phyloP scores from a whole-genome alignment of 164 flowering plant genomes.

The Aristolochia fimbriata region DNA sequence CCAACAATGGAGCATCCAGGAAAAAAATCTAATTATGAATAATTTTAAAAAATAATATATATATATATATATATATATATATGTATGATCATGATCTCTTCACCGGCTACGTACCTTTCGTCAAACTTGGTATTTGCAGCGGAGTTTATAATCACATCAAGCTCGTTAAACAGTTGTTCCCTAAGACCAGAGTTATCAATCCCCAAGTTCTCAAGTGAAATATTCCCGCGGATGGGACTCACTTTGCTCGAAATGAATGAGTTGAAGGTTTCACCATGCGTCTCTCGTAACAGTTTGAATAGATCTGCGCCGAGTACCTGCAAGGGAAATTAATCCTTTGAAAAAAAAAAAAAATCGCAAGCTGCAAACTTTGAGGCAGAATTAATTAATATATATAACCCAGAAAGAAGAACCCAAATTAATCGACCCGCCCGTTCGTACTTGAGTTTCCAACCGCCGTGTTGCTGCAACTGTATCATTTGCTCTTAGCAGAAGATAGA shows the following conservation, averaged over 20 bases:
- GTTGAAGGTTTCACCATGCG: conserved; percentile 23
- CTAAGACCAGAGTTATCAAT: conserved; percentile 24
- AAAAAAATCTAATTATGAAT: not conserved
- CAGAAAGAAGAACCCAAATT: not conserved
- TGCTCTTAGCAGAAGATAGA: conserved; percentile 54
- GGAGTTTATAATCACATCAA: conserved; percentile 36
- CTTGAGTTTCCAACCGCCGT: conserved; percentile 44
- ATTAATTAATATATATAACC: no score
- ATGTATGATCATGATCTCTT: not conserved
- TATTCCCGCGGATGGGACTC: conserved; percentile 36
- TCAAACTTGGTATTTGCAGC: conserved; percentile 68
- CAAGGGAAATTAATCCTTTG: not conserved
- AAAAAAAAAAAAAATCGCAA: no score
- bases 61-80: no score
- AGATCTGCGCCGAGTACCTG: conserved; percentile 53
- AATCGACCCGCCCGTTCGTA: conserved; percentile 11
- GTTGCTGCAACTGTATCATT: conserved; percentile 29
- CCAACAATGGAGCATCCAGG: no score
- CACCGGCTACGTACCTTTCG: conserved; percentile 33
- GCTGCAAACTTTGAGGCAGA: no score
- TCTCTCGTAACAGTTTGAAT: conserved; percentile 35
- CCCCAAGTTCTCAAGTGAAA: conserved; percentile 31
- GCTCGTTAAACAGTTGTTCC: conserved; percentile 29
- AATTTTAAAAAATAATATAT: no score
- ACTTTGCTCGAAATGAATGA: conserved; percentile 33